Percentiles rank a stretch among this genome's conserved stretches.
Conservation (phyloP, 2,329 filamentous ascomycete species). For the Cytospora schulzeri region DNA sequence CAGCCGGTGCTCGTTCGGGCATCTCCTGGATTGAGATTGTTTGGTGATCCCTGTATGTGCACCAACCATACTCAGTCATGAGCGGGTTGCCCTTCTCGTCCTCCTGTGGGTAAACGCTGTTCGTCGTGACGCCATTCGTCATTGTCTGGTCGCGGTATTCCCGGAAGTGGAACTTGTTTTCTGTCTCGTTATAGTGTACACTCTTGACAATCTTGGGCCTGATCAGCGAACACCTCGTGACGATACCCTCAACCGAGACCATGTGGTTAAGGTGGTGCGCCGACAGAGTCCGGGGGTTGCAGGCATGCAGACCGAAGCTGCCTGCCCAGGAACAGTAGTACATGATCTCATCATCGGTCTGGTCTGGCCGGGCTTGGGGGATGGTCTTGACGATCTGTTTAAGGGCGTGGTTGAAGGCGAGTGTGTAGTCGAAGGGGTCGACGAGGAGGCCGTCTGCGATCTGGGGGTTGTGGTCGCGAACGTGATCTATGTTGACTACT, state of each 20-base stretch:
- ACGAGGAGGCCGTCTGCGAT: conserved; percentile 78
- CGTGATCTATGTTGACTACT: conserved; percentile 82
- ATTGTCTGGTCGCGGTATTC: conserved; percentile 98
- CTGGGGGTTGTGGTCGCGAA: conserved; percentile 82
- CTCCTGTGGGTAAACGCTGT: conserved; percentile 91
- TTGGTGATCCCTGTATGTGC: conserved; percentile 94
- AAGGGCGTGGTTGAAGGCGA: conserved; percentile 87
- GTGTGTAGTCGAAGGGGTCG: conserved; percentile 82
- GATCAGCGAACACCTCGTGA: conserved; percentile 93
- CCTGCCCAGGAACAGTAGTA: conserved; percentile 98
- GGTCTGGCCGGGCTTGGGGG: conserved; percentile 72
- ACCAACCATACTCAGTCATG: conserved; percentile 93
- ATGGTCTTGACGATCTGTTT: conserved; percentile 85
- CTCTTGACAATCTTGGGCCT: conserved; percentile 97
- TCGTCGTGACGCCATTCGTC: conserved; percentile 85
- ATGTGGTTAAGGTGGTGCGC: conserved; percentile 92
- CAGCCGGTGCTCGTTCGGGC: conserved; percentile 93
- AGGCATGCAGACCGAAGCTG: conserved; percentile 91
- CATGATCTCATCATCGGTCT: conserved; percentile 74
- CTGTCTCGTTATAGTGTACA: conserved; percentile 91
- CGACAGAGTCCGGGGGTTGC: conserved; percentile 90
- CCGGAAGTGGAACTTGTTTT: conserved; percentile 82
- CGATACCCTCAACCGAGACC: conserved; percentile 96
- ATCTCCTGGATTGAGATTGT: conserved; percentile 99
- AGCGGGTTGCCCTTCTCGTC: conserved; percentile 92